Evolutionary conservation across 2,329 filamentous ascomycete species (phyloP), one percentile per base, ranked within the genome.

Genomic region (Aspergillus sp.): DNA sequence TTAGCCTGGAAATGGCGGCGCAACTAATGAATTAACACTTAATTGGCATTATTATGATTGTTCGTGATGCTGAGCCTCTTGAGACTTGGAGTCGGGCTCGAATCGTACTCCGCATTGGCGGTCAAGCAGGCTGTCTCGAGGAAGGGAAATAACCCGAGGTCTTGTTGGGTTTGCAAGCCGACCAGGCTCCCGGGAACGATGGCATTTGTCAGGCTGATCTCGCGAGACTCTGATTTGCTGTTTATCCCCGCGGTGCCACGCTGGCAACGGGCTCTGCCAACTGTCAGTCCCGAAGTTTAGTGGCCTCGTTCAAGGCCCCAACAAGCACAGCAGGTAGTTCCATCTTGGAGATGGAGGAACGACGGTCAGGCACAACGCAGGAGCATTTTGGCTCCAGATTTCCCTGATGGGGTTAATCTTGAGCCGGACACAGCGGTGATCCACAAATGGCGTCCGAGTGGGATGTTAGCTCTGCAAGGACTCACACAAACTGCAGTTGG

Each of bases 261-360:
- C 62, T 70, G 68, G 66, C 68, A 70, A 57, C 22, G 5, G 24
- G 30, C n/a, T 17, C 52, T 64, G 68, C 64, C 67, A 66, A 58
- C 62, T 68, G 64, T 68, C 67, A 68, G 27, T 52, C 17, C 24
- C 33, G 59, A 56, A 37, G 27, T 37, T 37, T 7, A 8, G 34
- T 6, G 5, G 7, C 9, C 34, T n/a, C 27, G 27, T 9, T 30
- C 9, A 37, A n/a, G 34, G 15, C 57, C 57, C 55, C 34, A 45
- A 41, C 48, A 37, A 37, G 34, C 15, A 13, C 13, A 37, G 34
- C 1, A 30, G 27, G 9, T 30, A 11, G 19, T 42, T 42, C 40
- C 40, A 42, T 13, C 24, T 7, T 47, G 47, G 4, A 30, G 27
- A 30, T 30, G 27, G 27, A 30, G 27, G 27, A 30, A 30, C 27